Evolutionary conservation across 2,329 filamentous ascomycete genomes (phyloP), one percentile per base, ranked within the genome.

Genomic region (Domatiomyces catenatus): DNA sequence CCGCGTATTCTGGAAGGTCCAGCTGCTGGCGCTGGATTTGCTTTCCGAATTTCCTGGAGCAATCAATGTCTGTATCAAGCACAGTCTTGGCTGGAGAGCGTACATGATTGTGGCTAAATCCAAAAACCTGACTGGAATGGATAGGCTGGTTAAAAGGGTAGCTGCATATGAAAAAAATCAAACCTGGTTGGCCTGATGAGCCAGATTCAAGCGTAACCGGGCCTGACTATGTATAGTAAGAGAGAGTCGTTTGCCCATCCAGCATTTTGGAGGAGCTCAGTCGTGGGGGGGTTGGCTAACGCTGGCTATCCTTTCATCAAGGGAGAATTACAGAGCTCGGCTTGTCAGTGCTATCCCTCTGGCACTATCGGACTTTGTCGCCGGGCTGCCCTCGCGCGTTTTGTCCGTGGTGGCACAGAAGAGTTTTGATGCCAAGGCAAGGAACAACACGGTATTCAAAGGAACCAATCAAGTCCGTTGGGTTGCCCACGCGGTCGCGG

Each of bases 21-120:
- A 98, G 86, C 77, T 98, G 92, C 67, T 89, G 84, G 75, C 94
- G 94, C 75, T 96, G 92, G 60, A 98, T 94, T 67, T 95, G 87
- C 75, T 98, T 98, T 69, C 92, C 92, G 74, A 98, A 98, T 79
- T 98, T 98, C 92, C 90, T 98, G 63, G 43, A 54, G 46, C 28
- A 42, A 51, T 58, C 52, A 56, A 50, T 47, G 8, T 47, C 20
- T 26, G 45, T 15, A 5, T 15, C 32, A 15, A 15, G 51, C 20
- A 36, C 36, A 42, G 12, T 43, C 19, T 42, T 50, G 45, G 47
- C 24, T 47, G 44, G 6, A 52, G 48, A 46, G 47, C 48, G 50
- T 59, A 60, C 59, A 60, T 60, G 44, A 43, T 59, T 49, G 50
- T 48, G 28, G 51, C 49, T 42, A 36, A 43, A 47, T 36, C 44